A percentile compares a stretch with the other conserved stretches of the same genome.
These are phyloP conservation scores for Carex scoparia DNA, from an alignment of 176 grass and related monocot species.

Conservation along the genomic window DNA sequence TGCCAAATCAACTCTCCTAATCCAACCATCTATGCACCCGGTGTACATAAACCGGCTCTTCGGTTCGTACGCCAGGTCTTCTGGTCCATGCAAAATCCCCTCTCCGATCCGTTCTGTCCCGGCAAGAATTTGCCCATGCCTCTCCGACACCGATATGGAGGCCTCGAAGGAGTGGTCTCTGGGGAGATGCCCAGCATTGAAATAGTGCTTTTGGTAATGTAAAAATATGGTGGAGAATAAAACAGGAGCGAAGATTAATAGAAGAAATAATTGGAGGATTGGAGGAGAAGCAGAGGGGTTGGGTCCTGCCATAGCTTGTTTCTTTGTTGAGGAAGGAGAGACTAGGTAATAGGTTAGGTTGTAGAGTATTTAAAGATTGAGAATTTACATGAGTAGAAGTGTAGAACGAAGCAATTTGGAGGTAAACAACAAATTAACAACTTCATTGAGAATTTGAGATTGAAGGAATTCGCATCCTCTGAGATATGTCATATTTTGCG, in stretches of 20 bases:
- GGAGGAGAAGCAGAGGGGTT: neutral
- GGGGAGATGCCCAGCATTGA: conserved; percentile 50
- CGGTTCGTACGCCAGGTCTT: conserved; percentile 64
- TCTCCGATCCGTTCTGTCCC: conserved; percentile 52
- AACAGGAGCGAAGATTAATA: conserved; percentile 32
- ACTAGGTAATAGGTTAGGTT: neutral
- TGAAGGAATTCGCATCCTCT: too few species aligned
- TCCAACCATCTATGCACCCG: conserved; percentile 69
- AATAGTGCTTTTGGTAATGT: conserved; percentile 29
- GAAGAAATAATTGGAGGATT: conserved; percentile 7
- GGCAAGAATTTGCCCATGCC: conserved; percentile 30
- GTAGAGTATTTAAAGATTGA: neutral
- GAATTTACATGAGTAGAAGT: too few species aligned
- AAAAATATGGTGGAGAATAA: conserved; percentile 32
- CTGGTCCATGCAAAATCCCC: conserved; percentile 50
- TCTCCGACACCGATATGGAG: conserved; percentile 28
- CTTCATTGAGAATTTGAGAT: too few species aligned
- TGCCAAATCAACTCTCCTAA: conserved; percentile 45
- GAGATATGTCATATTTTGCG: too few species aligned
- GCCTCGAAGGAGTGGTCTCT: conserved; percentile 36
- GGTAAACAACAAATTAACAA: too few species aligned
- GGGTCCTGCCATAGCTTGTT: neutral
- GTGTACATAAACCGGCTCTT: conserved; percentile 52
- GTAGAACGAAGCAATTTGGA: too few species aligned
- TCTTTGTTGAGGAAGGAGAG: neutral